These are phyloP conservation scores for Lachancea dasiensis DNA, from an alignment of 805 yeast genomes.

Conservation along the genomic window DNA sequence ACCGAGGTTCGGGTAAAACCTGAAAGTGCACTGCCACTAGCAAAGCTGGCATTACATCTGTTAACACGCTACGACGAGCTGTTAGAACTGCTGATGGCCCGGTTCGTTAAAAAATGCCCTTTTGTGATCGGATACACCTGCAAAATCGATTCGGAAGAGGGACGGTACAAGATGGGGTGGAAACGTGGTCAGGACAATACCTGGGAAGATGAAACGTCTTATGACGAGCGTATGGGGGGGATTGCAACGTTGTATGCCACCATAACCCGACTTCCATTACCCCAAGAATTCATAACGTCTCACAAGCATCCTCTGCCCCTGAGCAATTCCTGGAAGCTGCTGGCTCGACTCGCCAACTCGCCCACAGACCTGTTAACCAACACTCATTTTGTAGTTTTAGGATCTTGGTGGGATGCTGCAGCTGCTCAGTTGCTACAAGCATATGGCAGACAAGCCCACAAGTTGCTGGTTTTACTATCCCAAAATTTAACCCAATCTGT, in stretches of 20 bases:
- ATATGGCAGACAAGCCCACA: conserved; percentile 67
- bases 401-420: conserved; percentile 91
- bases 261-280: conserved; percentile 50
- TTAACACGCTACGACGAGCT: conserved; percentile 43
- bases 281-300: conserved; percentile 24
- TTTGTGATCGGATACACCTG: conserved; percentile 77
- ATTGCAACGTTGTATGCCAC: conserved; percentile 76
- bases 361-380: conserved; percentile 47
- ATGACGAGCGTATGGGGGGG: conserved; percentile 84
- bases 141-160: conserved; percentile 71
- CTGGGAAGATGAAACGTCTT: conserved; percentile 54
- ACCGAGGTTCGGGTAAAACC: conserved; percentile 81
- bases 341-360: conserved; percentile 66
- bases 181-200: conserved; percentile 41
- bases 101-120: conserved; percentile 90
- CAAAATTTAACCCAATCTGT: conserved; percentile 49
- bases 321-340: conserved; percentile 56
- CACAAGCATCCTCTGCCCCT: conserved; percentile 51
- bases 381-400: conserved; percentile 63
- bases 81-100: conserved; percentile 47
- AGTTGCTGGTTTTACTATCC: conserved; percentile 46
- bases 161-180: conserved; percentile 86
- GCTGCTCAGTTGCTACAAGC: conserved; percentile 48
- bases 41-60: conserved; percentile 52
- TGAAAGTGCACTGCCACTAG: conserved; percentile 73